phyloP scores from a whole-genome alignment of 192 early-diverging fungal genomes.

The Umbelopsis sp. region DNA sequence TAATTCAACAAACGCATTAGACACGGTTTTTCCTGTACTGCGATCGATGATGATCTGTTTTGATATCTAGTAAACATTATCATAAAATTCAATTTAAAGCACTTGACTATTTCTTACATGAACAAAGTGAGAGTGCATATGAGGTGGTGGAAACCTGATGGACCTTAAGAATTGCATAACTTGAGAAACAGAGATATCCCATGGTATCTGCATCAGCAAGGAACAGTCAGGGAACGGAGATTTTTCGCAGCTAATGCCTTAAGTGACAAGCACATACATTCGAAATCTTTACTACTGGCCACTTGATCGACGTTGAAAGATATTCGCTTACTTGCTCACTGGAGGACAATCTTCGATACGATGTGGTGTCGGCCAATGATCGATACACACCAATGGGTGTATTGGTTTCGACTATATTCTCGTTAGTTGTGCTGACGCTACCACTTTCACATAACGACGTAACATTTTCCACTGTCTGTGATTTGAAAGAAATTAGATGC shows the following conservation, averaged over 20 bases:
- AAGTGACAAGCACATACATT: too few relatives aligned
- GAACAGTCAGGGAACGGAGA: too few relatives aligned
- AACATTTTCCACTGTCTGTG: too few relatives aligned
- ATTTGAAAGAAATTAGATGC: too few relatives aligned
- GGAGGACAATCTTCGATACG: not conserved
- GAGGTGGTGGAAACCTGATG: not conserved
- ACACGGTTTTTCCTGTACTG: not conserved
- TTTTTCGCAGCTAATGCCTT: too few relatives aligned
- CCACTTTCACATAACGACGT: not conserved
- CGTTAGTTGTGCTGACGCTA: not conserved
- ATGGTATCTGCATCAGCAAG: not conserved
- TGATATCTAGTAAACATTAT: not conserved
- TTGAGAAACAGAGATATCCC: conserved; percentile 10
- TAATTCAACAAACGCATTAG: not conserved
- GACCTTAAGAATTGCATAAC: not conserved
- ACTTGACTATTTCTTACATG: not conserved
- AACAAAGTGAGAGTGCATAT: not conserved
- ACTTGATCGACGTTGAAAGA: not conserved
- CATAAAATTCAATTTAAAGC: not conserved
- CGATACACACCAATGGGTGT: not conserved
- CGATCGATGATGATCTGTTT: not conserved
- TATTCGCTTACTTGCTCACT: not conserved
- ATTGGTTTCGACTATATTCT: not conserved
- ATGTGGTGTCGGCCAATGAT: conserved; percentile 1
- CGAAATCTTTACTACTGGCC: not conserved